Evolutionary conservation across 2,329 filamentous ascomycete species (phyloP).

Genomic region (Coleophoma crateriformis): DNA sequence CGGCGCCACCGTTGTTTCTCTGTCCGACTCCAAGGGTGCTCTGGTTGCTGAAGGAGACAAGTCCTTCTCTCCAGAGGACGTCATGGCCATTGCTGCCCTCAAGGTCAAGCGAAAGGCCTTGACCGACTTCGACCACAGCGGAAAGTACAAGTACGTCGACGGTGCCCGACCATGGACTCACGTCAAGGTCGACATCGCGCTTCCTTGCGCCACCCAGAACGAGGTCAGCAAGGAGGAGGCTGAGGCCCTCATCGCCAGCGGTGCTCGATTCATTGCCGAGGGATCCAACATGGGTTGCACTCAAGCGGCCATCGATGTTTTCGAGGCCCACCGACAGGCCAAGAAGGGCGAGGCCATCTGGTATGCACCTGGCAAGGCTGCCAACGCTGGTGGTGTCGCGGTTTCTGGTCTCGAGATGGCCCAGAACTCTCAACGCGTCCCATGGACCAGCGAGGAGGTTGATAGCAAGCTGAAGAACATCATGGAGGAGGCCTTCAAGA

Average conservation of each 20-base stretch:
- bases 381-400: slow-evolving; percentile 95
- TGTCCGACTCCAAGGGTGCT: slow-evolving; percentile 86
- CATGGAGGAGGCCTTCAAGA: slow-evolving; percentile 91
- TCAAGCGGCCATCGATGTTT: slow-evolving; percentile 87
- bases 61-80: slow-evolving; percentile 72
- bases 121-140: slow-evolving; percentile 58
- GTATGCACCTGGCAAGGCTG: slow-evolving; percentile 96
- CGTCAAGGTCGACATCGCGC: slow-evolving; percentile 84
- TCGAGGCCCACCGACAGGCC: slow-evolving; percentile 72
- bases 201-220: slow-evolving; percentile 95
- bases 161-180: slow-evolving; percentile 89
- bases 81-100: slow-evolving; percentile 73
- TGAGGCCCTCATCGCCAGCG: slow-evolving; percentile 68
- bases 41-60: slow-evolving; percentile 68
- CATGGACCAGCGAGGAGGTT: slow-evolving; percentile 85
- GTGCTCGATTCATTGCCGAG: slow-evolving; percentile 84
- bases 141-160: slow-evolving; percentile 78
- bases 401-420: slow-evolving; percentile 99
- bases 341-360: slow-evolving; percentile 70
- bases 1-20: slow-evolving; percentile 83
- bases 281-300: slow-evolving; percentile 99
- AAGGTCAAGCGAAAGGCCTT: slow-evolving; percentile 86
- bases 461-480: slow-evolving; percentile 86
- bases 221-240: slow-evolving; percentile 93
- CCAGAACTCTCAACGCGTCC: slow-evolving; percentile 85